Evolutionary conservation across 2,329 filamentous ascomycete genomes (phyloP).

Genomic region (Pseudogymnoascus sp.): DNA sequence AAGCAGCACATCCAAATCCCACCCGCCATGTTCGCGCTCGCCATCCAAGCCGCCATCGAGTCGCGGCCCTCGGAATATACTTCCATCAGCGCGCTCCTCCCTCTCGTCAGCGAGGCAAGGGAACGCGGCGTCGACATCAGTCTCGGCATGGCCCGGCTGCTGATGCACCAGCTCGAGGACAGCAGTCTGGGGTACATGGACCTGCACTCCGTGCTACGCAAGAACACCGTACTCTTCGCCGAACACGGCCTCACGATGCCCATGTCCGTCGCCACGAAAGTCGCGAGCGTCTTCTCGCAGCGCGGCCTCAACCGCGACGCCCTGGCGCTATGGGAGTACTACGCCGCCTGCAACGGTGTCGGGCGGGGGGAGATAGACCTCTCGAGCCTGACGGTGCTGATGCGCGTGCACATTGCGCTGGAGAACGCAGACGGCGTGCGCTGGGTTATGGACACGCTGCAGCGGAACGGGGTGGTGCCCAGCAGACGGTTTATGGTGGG

Average conservation of each 20-base stretch:
- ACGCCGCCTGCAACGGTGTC: slow-evolving; percentile 11
- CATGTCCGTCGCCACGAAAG: slow-evolving; percentile 19
- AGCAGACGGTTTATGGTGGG: slow-evolving; percentile 16
- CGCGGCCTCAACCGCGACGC: slow-evolving; percentile 15
- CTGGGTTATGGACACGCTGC: slow-evolving; percentile 20
- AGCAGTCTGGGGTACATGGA: background rate
- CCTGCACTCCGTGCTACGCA: background rate
- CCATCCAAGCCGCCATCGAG: slow-evolving; percentile 22
- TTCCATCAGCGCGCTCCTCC: slow-evolving; percentile 13
- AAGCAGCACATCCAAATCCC: slow-evolving; percentile 12
- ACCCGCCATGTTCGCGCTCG: slow-evolving; percentile 15
- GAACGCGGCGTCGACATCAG: slow-evolving; percentile 15
- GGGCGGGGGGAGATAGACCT: slow-evolving; percentile 15
- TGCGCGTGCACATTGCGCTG: slow-evolving; percentile 21
- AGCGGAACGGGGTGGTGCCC: slow-evolving; percentile 18
- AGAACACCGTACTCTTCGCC: slow-evolving; percentile 9
- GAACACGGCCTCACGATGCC: slow-evolving; percentile 18
- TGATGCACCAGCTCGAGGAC: slow-evolving; percentile 18
- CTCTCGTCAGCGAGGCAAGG: slow-evolving; percentile 25
- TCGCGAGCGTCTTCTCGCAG: slow-evolving; percentile 19
- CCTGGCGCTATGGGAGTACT: slow-evolving; percentile 24
- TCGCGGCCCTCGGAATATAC: background rate
- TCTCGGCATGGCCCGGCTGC: slow-evolving; percentile 16
- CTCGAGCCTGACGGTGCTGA: slow-evolving; percentile 21
- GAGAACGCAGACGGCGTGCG: slow-evolving; percentile 19